phyloP scores from a whole-genome alignment of 2,329 filamentous ascomycete species.

The Colletotrichum tanaceti region DNA sequence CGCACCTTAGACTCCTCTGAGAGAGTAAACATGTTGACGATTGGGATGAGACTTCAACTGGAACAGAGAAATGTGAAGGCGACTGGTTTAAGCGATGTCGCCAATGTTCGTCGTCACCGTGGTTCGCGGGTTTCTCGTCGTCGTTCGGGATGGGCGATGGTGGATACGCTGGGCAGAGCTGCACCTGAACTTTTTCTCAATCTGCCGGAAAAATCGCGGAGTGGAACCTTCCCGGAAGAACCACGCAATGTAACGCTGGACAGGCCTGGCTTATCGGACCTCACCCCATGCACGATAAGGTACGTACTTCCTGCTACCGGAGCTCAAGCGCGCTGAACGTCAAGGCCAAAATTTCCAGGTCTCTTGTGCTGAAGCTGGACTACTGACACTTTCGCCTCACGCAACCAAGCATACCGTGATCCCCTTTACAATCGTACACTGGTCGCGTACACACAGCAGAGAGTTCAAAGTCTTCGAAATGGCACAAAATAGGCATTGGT shows the following conservation, averaged over 20 bases:
- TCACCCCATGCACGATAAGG: conserved; percentile 20
- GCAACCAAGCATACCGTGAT: neutral
- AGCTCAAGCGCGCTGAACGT: conserved; percentile 34
- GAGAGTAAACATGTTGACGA: conserved; percentile 70
- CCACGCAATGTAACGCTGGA: conserved; percentile 4
- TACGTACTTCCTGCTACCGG: conserved; percentile 25
- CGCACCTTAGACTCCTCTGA: conserved; percentile 97
- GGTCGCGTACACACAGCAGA: neutral
- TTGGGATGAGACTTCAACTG: neutral
- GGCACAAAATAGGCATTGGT: conserved; percentile 81
- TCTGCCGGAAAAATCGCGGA: conserved; percentile 29
- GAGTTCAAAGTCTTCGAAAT: conserved; percentile 57
- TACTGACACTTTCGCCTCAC: conserved; percentile 2
- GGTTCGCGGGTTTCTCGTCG: conserved; percentile 35
- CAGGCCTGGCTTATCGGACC: conserved; percentile 29
- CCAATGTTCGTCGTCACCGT: conserved; percentile 15
- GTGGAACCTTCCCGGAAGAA: conserved; percentile 37
- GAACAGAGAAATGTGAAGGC: neutral
- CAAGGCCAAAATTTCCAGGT: conserved; percentile 37
- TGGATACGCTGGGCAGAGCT: conserved; percentile 29
- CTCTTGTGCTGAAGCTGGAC: neutral
- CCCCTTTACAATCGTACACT: neutral
- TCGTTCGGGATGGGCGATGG: conserved; percentile 29
- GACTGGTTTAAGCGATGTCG: conserved; percentile 2
- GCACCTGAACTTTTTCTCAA: conserved; percentile 38